Conservation (phyloP, 2,329 filamentous ascomycete genomes). For the Cytospora piceae region DNA sequence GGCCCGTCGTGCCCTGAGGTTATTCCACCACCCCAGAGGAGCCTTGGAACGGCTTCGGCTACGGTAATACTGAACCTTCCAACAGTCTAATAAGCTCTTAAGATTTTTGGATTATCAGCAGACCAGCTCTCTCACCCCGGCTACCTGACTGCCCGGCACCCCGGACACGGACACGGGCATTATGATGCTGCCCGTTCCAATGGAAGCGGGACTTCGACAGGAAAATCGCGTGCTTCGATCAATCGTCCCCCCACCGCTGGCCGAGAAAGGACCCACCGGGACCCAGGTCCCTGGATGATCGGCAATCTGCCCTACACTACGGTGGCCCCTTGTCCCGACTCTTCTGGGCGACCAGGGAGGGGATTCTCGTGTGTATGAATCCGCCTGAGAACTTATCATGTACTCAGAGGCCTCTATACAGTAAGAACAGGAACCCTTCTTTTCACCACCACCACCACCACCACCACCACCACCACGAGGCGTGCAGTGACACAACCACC, state of each 20-base stretch:
- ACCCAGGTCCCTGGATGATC: slow-evolving; percentile 23
- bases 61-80: background rate
- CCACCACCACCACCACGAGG: background rate
- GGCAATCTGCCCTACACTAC: slow-evolving; percentile 5
- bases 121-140: background rate
- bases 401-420: background rate
- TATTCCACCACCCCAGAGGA: too few species aligned
- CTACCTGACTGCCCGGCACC: too few species aligned
- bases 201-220: slow-evolving; percentile 14
- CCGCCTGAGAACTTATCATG: background rate
- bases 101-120: background rate
- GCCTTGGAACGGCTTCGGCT: too few species aligned
- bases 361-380: background rate
- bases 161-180: slow-evolving; percentile 4
- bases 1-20: too few species aligned
- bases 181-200: slow-evolving; percentile 14
- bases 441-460: background rate
- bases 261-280: slow-evolving; percentile 11
- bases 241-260: slow-evolving; percentile 3
- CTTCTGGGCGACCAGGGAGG: background rate
- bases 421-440: background rate
- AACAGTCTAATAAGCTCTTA: background rate
- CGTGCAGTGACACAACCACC: background rate
- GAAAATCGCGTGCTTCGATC: slow-evolving; percentile 7
- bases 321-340: background rate